Base-by-base conservation (phyloP, 2,329 filamentous ascomycete species). In the Penicillium sp. region DNA sequence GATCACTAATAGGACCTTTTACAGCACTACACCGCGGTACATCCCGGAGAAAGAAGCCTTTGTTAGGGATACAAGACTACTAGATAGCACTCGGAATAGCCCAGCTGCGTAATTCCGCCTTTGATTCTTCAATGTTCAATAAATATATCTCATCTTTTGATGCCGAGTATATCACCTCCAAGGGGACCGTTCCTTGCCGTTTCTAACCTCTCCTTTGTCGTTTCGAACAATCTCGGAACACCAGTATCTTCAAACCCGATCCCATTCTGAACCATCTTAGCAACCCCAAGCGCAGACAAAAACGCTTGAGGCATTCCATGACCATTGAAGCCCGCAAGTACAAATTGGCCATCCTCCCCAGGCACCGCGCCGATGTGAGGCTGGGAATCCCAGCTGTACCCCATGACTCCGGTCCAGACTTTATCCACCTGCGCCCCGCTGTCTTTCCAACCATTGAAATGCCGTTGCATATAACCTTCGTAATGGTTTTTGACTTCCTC, bases 261-360 rank as follows among this genome's bases (percentile, higher is more conserved):
- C 27, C 62, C 62, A 3, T 67, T 65, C 10, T 66, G 54, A 57
- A 87, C 79, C 80, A 87, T 85, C n/a, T 76, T 73, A 5, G 79
- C 83, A 52, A 88, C 65, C 2, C 81, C 86, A 63, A 82, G 81
- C 0, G 84, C 84, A 25, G 81, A 82, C 66, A 85, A 33, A 29
- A 23, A 33, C 8, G 80, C 74, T 84, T 82, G 55, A 84, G 86
- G 85, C 86, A 88, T 89, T 0, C 86, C 85, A 68, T 89, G 85
- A 0, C 87, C 87, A 66, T 87, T 86, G 62, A 88, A 88, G 3
- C 84, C 81, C 4, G 82, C 84, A 33, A 78, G 78, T 3, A 86
- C 75, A 78, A 82, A 89, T 21, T 88, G 66, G 0, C 81, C 79
- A 13, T 71, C 63, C 48, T 67, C 68, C 1, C 68, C 74, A 1